These are phyloP conservation scores for Cairneyella variabilis DNA, from an alignment of 495 filamentous ascomycete genomes.

Conservation along the genomic window DNA sequence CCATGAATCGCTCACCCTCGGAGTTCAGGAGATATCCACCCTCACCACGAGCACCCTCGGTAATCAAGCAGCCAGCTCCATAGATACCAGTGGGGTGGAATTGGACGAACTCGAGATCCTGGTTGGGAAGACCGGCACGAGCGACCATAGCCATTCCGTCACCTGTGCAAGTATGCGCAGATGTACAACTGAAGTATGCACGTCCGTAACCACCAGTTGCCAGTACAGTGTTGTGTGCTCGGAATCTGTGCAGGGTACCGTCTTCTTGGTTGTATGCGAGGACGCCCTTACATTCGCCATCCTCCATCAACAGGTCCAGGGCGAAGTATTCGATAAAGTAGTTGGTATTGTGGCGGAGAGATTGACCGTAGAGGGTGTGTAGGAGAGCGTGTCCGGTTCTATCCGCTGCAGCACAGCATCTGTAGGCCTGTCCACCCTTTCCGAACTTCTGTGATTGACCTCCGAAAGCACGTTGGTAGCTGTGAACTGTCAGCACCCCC, in stretches of 20 bases:
- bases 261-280: constrained; percentile 98
- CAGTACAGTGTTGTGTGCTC: constrained; percentile 90
- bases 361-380: constrained; percentile 98
- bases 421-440: constrained; percentile 95
- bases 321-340: constrained; percentile 99
- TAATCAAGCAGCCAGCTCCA: constrained; percentile 96
- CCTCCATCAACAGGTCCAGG: constrained; percentile 92
- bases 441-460: constrained; percentile 93
- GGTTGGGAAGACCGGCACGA: constrained; percentile 94
- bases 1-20: constrained; percentile 98
- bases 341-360: constrained; percentile 93
- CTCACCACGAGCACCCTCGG: constrained; percentile 96
- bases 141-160: constrained; percentile 99
- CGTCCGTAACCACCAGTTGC: constrained; percentile 96
- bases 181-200: constrained; percentile 96
- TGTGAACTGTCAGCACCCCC: constrained; percentile 26
- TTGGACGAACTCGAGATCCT: constrained; percentile 99
- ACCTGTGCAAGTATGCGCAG: constrained; percentile 96
- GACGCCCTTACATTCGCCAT: constrained; percentile 92
- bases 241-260: constrained; percentile 93
- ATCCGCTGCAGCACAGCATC: constrained; percentile 92
- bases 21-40: constrained; percentile 96
- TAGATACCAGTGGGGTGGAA: constrained; percentile 99
- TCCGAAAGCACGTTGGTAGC: constrained; percentile 95
- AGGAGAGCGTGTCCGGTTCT: constrained; percentile 94